Evolutionary conservation across 2,329 filamentous ascomycete species (phyloP), one percentile per base, ranked within the genome.

Genomic region (Pseudocercospora eumusae): DNA sequence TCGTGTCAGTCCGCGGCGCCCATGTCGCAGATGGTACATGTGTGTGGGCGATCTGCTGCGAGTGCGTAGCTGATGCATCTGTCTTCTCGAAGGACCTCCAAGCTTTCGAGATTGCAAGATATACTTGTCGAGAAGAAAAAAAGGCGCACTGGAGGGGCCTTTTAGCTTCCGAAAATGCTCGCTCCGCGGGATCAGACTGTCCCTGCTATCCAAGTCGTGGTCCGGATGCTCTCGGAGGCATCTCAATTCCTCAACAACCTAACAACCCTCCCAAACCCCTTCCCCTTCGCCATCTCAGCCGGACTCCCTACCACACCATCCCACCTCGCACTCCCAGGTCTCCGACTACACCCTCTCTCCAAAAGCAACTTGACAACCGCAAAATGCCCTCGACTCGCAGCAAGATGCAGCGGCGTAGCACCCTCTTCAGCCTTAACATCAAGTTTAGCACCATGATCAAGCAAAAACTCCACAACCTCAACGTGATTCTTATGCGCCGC

Each of bases 401-500:
- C 71, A 40, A 70, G 56, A 61, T 71, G 68, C 49, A 73, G 57
- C 10, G 68, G 66, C 42, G 69, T 69, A 8, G 67, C 69, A 18
- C 65, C 66, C 20, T 66, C 66, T 15, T 64, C 62, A 9, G 66
- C 64, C 31, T 28, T 52, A n/a, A 64, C 64, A 44, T 73, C 63
- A 7, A 70, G 27, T 4, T 61, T 53, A 4, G 68, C 70, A 9
- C 66, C 66, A 52, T 59, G 52, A 8, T 67, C 59, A 15, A 72
- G 47, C 49, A 73, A 44, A 20, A 69, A 15, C 11, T 36, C 56
- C n/a, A 72, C 20, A 13, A 69, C 69, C 33, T 71, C 68, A 21
- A 62, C 61, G 57, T 73, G 68, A 15, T 66, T 68, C 54, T 73
- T 72, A 56, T 72, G 70, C 2, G 68, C 64, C 9, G 71, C 68